phyloP scores from a whole-genome alignment of 2,329 filamentous ascomycete species.

The Aspergillus puulaauensis region DNA sequence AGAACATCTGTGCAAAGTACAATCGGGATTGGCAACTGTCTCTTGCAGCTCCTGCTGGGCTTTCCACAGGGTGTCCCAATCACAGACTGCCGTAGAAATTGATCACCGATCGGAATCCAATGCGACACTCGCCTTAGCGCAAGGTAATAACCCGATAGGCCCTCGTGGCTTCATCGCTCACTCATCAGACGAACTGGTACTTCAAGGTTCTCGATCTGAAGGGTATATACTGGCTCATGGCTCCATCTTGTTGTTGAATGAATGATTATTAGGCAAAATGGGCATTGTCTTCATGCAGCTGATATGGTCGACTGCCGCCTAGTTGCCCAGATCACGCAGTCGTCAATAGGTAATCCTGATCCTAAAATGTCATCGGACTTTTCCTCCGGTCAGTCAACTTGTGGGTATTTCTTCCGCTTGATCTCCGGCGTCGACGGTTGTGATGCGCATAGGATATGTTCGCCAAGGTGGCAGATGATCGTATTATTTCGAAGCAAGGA shows the following conservation, averaged over 20 bases:
- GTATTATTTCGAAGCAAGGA: not conserved
- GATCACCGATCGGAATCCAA: not conserved
- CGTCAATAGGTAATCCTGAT: not conserved
- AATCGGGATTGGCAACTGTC: not conserved
- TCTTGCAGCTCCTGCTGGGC: not conserved
- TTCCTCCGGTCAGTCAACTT: not conserved
- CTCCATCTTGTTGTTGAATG: not conserved
- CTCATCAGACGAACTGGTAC: not conserved
- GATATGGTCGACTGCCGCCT: not conserved
- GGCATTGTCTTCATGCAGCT: not conserved
- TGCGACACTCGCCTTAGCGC: not conserved
- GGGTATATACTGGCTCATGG: not conserved
- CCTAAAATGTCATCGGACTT: not conserved
- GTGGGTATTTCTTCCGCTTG: not conserved
- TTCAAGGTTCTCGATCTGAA: not conserved
- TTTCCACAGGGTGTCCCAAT: not conserved
- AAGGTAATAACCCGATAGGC: not conserved
- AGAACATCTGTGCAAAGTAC: not conserved
- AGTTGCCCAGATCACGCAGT: not conserved
- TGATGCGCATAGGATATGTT: not conserved
- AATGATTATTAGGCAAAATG: not conserved
- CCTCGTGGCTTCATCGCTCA: not conserved
- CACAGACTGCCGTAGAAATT: not conserved
- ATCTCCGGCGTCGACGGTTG: not conserved
- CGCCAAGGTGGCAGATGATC: not conserved